Base-by-base conservation (phyloP, 805 yeast genomes). In the Candida gorgasii region DNA sequence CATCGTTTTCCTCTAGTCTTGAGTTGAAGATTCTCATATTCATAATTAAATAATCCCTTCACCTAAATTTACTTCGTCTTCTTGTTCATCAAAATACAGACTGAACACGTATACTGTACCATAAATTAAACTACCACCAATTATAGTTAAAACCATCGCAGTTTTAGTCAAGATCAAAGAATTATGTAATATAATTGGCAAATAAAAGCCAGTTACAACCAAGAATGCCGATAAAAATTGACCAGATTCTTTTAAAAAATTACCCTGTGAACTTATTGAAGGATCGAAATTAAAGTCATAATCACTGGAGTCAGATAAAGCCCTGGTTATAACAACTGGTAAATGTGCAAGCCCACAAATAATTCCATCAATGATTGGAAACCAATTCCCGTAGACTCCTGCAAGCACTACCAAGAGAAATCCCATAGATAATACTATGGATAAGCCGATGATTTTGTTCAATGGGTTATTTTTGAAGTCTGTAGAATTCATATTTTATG, bases 381-480 rank as follows among this genome's bases (percentile, higher is more conserved):
- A 80, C 95, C 97, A 93, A 62, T 89, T 89, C 36, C 87, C 86
- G 67, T 80, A 88, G 9, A 93, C 72, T 40, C 96, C 89, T 35
- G 96, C 89, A 24, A 93, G 72, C 18, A 92, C 86, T 33, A 90
- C 89, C 49, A 93, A 71, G 26, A 93, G 77, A 55, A 92, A 92
- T 5, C 99, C 99, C 51, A 89, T 75, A 1, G 98, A 93, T 22
- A 92, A 74, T 35, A 90, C 81, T 29, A 82, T 73, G 12, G 93
- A 79, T 14, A 88, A 78, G 12, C 84, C 83, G 32, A 88, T 84
- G 54, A 89, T 85, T 57, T 82, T 84, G 43, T 87, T 84, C 48
- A 89, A 67, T 26, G 95, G 95, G 48, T 83, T 66, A 5, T 28
- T 30, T 22, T 76, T 44, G 39, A 52, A 47, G 19, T 47, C 42